phyloP scores from a whole-genome alignment of 2,329 filamentous ascomycete species.

The Paramyrothecium sp. region DNA sequence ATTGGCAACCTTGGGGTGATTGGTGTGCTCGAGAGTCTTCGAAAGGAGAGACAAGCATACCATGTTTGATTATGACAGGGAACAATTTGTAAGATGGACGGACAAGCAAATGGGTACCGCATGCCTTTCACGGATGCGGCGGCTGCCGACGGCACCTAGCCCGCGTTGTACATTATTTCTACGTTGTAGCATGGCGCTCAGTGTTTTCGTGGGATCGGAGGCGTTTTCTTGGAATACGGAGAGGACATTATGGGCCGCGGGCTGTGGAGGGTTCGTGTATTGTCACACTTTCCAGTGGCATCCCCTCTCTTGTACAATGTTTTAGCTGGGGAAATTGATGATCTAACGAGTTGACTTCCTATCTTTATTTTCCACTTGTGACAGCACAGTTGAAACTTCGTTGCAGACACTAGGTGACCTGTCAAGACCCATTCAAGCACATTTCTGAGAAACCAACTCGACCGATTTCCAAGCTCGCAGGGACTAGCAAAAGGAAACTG shows the following conservation, averaged over 20 bases:
- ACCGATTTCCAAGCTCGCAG: too few species aligned
- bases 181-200: conserved; percentile 33
- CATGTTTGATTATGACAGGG: neutral
- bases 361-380: neutral
- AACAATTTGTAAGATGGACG: neutral
- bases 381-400: too few species aligned
- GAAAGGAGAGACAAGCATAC: conserved; percentile 36
- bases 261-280: conserved; percentile 16
- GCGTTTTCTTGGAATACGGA: conserved; percentile 6
- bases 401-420: too few species aligned
- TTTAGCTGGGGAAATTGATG: conserved; percentile 17
- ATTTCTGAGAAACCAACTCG: too few species aligned
- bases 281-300: conserved; percentile 29
- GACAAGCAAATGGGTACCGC: neutral
- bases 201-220: conserved; percentile 22
- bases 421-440: too few species aligned
- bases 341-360: conserved; percentile 13
- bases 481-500: too few species aligned
- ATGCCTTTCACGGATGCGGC: neutral
- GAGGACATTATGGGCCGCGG: conserved; percentile 4
- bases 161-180: conserved; percentile 28
- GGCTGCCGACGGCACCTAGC: neutral
- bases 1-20: conserved; percentile 58
- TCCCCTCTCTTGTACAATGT: conserved; percentile 37
- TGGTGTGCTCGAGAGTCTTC: conserved; percentile 55